Percentiles rank a stretch among this genome's conserved stretches.
Evolutionary conservation across 2,329 filamentous ascomycete species (phyloP).

Genomic region (Cercospora sp.): DNA sequence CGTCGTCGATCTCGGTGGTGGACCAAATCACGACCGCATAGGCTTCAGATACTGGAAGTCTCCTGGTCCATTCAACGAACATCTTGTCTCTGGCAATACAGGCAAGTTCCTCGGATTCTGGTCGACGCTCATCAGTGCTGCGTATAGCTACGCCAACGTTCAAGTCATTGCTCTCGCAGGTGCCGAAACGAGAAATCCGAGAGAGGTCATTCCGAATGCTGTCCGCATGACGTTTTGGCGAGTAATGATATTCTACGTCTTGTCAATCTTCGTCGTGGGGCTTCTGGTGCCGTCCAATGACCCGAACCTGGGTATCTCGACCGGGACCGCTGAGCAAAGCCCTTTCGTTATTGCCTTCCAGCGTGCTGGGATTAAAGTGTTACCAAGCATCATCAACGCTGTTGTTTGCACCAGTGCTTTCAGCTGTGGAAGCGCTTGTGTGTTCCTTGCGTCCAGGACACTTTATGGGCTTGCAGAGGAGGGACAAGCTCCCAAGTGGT

Average conservation of each 20-base stretch:
- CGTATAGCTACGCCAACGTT: conserved; percentile 23
- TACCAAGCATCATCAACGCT: conserved; percentile 69
- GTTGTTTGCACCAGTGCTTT: conserved; percentile 54
- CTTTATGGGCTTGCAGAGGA: conserved; percentile 52
- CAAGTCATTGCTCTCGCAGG: conserved; percentile 24
- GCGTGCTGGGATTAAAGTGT: conserved; percentile 58
- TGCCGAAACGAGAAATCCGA: conserved; percentile 44
- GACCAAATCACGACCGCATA: conserved; percentile 15
- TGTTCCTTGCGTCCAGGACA: conserved; percentile 58
- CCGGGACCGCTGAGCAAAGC: conserved; percentile 47
- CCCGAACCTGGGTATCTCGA: conserved; percentile 33
- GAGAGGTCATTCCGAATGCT: conserved; percentile 43
- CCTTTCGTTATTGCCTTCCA: conserved; percentile 67
- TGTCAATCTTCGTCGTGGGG: conserved; percentile 37
- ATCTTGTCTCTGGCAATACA: conserved; percentile 17
- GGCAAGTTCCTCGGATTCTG: conserved; percentile 30
- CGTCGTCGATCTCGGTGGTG: conserved; percentile 23
- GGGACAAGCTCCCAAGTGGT: conserved; percentile 52
- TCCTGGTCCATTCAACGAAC: conserved; percentile 21
- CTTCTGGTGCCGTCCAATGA: conserved; percentile 36
- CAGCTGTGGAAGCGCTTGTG: conserved; percentile 51
- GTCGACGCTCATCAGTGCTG: conserved; percentile 20
- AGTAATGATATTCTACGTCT: conserved; percentile 38
- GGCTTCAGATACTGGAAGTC: conserved; percentile 23
- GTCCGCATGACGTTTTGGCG: conserved; percentile 40